These are phyloP conservation scores for Akanthomyces lecanii DNA, from an alignment of 2,329 filamentous ascomycete species.

Conservation along the genomic window DNA sequence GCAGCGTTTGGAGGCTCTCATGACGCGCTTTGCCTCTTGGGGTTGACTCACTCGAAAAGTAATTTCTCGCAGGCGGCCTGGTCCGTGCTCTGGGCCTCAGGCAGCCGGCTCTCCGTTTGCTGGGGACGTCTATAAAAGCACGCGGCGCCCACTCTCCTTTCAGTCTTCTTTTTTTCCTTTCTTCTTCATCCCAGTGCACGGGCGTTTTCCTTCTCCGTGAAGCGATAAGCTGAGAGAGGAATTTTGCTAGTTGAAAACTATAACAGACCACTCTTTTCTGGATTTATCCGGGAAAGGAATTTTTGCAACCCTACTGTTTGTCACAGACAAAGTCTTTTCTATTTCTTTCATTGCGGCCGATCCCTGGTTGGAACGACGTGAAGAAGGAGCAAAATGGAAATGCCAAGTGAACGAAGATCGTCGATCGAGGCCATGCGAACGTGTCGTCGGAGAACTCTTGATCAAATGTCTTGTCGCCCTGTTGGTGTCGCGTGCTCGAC, in stretches of 20 bases:
- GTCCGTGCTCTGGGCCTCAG: slow-evolving; percentile 13
- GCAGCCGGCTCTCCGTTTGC: neutral
- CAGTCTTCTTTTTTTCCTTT: slow-evolving; percentile 38
- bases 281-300: slow-evolving; percentile 65
- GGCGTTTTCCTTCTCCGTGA: slow-evolving; percentile 59
- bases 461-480: no score
- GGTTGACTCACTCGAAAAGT: neutral
- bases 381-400: slow-evolving; percentile 32
- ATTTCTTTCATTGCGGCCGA: slow-evolving; percentile 40
- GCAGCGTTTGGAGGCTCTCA: neutral
- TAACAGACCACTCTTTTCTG: slow-evolving; percentile 64
- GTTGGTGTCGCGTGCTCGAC: neutral
- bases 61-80: slow-evolving; percentile 2
- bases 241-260: slow-evolving; percentile 90
- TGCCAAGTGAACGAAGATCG: neutral
- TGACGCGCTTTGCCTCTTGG: neutral
- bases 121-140: slow-evolving; percentile 32
- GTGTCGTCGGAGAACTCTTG: no score
- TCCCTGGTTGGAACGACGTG: slow-evolving; percentile 32
- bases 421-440: neutral
- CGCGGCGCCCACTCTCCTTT: slow-evolving; percentile 25
- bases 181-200: slow-evolving; percentile 58
- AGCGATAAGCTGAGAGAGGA: slow-evolving; percentile 71
- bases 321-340: slow-evolving; percentile 20
- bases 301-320: slow-evolving; percentile 53